Evolutionary conservation across 2,329 filamentous ascomycete species (phyloP).

Genomic region (Aspergillus versicolor): DNA sequence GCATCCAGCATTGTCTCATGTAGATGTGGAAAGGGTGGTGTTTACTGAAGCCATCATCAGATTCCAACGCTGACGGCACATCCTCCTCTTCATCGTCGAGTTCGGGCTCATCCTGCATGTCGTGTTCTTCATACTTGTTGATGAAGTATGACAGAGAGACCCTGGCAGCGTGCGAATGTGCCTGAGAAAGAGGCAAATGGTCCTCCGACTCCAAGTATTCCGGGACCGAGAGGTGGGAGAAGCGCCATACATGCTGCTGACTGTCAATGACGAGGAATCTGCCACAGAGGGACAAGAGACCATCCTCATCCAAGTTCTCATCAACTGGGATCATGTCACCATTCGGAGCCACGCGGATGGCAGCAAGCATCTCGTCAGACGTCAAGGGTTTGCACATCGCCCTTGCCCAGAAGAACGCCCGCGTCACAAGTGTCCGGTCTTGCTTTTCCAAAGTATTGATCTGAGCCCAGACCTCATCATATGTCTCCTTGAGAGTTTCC

Average conservation of each 20-base stretch:
- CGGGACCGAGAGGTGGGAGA: slow-evolving; percentile 15
- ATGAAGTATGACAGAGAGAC: slow-evolving; percentile 11
- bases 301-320: slow-evolving; percentile 4
- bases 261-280: slow-evolving; percentile 14
- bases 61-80: neutral
- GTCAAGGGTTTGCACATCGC: slow-evolving; percentile 5
- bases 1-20: slow-evolving; percentile 12
- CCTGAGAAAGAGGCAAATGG: neutral
- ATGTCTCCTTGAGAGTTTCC: slow-evolving; percentile 10
- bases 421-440: slow-evolving; percentile 7
- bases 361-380: slow-evolving; percentile 1
- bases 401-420: slow-evolving; percentile 14
- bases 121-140: slow-evolving; percentile 7
- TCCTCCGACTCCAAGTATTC: slow-evolving; percentile 14
- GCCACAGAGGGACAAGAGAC: slow-evolving; percentile 13
- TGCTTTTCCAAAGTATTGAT: slow-evolving; percentile 6
- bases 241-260: slow-evolving; percentile 12
- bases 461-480: slow-evolving; percentile 9
- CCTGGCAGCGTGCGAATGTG: slow-evolving; percentile 6
- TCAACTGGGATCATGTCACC: neutral
- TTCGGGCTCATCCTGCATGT: neutral
- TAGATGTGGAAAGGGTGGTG: slow-evolving; percentile 13
- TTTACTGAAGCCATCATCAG: neutral
- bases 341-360: slow-evolving; percentile 10
- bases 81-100: neutral